These are phyloP conservation scores for Cyberlindnera mrakii DNA, from an alignment of 805 yeast species.

Conservation along the genomic window DNA sequence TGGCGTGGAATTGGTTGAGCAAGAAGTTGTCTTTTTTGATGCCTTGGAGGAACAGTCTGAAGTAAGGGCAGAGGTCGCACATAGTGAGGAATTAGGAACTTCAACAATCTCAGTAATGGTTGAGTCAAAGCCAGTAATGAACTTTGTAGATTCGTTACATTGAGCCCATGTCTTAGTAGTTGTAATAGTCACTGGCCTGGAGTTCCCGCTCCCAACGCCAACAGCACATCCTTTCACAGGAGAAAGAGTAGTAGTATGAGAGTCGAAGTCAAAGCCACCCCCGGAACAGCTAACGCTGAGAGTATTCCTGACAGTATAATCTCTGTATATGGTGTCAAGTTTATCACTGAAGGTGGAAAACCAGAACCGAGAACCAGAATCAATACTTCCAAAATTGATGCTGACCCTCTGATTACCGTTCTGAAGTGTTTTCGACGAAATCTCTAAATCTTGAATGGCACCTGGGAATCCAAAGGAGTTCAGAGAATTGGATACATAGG, in stretches of 20 bases:
- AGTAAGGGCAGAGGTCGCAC: background rate
- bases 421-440: background rate
- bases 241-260: background rate
- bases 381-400: constrained; percentile 5
- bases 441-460: background rate
- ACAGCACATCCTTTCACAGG: constrained; percentile 5
- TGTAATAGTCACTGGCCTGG: constrained; percentile 3
- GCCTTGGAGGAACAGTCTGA: background rate
- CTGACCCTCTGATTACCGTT: background rate
- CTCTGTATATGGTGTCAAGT: background rate
- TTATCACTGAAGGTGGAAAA: constrained; percentile 1
- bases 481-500: background rate
- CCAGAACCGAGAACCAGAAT: constrained; percentile 8
- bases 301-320: background rate
- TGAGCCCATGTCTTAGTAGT: constrained; percentile 3
- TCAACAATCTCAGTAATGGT: constrained; percentile 7
- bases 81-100: background rate
- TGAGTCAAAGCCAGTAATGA: constrained; percentile 6
- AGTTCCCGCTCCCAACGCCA: constrained; percentile 7
- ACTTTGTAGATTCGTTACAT: constrained; percentile 5
- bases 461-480: constrained; percentile 2
- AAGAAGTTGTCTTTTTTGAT: too few species aligned
- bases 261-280: background rate
- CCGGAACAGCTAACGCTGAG: background rate
- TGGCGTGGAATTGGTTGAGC: too few species aligned